Percentiles rank a stretch among this genome's conserved stretches.
phyloP scores from a whole-genome alignment of 2,329 filamentous ascomycete species.

The Coniella lustricola region DNA sequence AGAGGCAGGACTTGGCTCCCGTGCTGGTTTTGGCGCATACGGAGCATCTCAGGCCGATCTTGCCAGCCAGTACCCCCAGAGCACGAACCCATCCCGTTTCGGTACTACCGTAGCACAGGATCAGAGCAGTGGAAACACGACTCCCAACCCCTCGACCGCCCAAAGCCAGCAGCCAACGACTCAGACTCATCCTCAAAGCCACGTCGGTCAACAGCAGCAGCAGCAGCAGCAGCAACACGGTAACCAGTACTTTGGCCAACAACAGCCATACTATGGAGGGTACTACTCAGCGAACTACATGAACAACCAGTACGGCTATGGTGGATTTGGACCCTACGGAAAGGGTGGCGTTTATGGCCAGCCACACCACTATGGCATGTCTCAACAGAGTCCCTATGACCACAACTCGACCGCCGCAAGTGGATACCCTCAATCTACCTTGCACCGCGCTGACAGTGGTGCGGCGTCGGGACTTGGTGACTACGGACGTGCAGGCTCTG shows the following conservation, averaged over 20 bases:
- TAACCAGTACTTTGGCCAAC: conserved; percentile 42
- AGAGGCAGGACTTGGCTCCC: conserved; percentile 34
- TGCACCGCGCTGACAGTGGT: conserved; percentile 44
- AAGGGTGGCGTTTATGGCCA: conserved; percentile 50
- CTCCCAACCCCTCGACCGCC: conserved; percentile 66
- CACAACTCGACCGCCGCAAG: conserved; percentile 42
- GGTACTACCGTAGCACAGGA: conserved; percentile 56
- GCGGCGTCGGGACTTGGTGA: conserved; percentile 45
- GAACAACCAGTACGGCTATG: conserved; percentile 44
- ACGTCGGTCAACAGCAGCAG: conserved; percentile 30
- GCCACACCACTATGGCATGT: conserved; percentile 47
- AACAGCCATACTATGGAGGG: conserved; percentile 56
- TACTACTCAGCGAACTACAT: conserved; percentile 55
- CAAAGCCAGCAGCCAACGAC: conserved; percentile 38
- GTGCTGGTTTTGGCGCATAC: conserved; percentile 66
- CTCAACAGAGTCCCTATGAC: conserved; percentile 50
- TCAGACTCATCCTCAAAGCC: conserved; percentile 30
- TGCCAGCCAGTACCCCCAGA: conserved; percentile 66
- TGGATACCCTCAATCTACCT: conserved; percentile 46
- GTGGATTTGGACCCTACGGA: conserved; percentile 46
- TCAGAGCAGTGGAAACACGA: conserved; percentile 83
- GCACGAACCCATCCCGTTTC: conserved; percentile 58
- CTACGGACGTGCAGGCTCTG: conserved; percentile 44
- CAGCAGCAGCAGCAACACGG: conserved; percentile 28
- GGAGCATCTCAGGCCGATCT: conserved; percentile 57